Conservation (phyloP, 192 early-diverging fungal species). For the Dimargaris cristalligena region DNA sequence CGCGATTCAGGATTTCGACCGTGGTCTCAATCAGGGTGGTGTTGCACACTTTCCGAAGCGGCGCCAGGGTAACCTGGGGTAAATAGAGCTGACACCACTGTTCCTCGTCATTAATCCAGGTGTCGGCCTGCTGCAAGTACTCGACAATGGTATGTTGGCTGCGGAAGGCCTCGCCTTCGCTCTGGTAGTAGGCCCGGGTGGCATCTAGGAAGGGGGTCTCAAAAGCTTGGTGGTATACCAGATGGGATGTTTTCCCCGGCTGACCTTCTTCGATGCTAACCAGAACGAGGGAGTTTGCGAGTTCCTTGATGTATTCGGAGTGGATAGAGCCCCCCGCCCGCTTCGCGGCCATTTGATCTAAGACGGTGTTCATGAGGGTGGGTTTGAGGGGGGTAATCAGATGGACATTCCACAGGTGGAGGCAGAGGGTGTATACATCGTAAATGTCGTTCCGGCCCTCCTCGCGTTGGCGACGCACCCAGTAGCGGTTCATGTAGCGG, state of each 20-base stretch:
- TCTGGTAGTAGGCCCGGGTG: background rate
- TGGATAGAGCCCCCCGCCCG: background rate
- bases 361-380: constrained; percentile 47
- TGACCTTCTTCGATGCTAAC: background rate
- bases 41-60: constrained; percentile 35
- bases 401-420: constrained; percentile 58
- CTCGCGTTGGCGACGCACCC: constrained; percentile 92
- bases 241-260: background rate
- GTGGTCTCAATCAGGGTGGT: constrained; percentile 74
- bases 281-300: constrained; percentile 1
- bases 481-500: constrained; percentile 88
- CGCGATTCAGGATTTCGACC: constrained; percentile 63
- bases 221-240: background rate
- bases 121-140: background rate
- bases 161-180: background rate
- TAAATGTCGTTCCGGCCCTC: constrained; percentile 76
- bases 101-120: constrained; percentile 5
- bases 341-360: background rate
- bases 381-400: constrained; percentile 49
- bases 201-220: background rate
- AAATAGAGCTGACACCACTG: constrained; percentile 1
- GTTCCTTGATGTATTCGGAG: constrained; percentile 2
- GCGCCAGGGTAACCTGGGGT: background rate
- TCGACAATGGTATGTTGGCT: background rate
- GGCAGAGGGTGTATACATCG: constrained; percentile 82